phyloP scores from a whole-genome alignment of 176 grass and related monocot genomes.

The Raddia guianensis region DNA sequence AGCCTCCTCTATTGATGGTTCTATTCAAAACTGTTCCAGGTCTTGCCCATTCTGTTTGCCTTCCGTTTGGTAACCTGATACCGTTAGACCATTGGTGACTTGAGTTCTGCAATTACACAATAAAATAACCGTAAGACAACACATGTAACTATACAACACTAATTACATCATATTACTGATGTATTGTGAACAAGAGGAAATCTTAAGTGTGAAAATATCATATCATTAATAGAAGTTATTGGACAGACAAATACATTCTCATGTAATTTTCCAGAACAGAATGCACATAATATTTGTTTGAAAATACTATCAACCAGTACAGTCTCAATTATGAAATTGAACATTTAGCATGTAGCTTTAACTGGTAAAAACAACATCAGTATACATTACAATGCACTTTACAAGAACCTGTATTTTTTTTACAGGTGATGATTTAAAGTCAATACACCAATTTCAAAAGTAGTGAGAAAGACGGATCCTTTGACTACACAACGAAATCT shows the following conservation, averaged over 20 bases:
- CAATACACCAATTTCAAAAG: background rate
- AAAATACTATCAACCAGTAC: background rate
- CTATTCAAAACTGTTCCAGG: conserved; percentile 41
- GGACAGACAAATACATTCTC: background rate
- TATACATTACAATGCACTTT: background rate
- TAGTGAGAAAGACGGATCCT: background rate
- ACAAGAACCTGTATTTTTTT: background rate
- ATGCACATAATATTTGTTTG: background rate
- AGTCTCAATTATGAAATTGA: background rate
- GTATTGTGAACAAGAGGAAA: background rate
- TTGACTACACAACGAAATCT: background rate
- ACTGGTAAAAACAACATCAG: background rate
- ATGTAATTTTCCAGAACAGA: background rate
- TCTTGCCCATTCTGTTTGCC: conserved; percentile 37
- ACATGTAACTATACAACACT: background rate
- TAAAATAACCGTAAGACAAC: conserved; percentile 28
- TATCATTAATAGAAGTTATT: conserved; percentile 10
- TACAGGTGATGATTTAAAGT: background rate
- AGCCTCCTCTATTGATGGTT: conserved; percentile 46
- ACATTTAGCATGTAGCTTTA: background rate
- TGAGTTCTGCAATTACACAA: conserved; percentile 36
- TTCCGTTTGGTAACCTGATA: conserved; percentile 35
- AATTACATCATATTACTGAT: background rate
- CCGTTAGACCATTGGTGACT: conserved; percentile 36
- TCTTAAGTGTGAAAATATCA: background rate